These are phyloP conservation scores for Cladosporium velox DNA, from an alignment of 2,329 filamentous ascomycete genomes.

Conservation along the genomic window DNA sequence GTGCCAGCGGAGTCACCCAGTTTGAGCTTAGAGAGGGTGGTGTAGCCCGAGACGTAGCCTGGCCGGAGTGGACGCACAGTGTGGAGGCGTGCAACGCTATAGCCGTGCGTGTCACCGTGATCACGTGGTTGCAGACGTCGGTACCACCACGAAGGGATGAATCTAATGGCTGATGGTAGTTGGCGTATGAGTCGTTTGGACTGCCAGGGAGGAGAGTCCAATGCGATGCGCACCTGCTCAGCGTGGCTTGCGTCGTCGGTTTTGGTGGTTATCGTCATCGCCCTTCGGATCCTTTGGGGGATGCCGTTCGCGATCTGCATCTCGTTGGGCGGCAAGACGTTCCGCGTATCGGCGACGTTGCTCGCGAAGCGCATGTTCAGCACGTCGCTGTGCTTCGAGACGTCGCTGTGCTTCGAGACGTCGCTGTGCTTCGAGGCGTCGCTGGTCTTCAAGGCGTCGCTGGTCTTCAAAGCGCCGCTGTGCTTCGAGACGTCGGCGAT, in stretches of 20 bases:
- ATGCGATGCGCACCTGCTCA: not conserved
- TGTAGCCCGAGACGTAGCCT: not conserved
- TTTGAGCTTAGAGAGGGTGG: not conserved
- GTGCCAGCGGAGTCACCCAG: not conserved
- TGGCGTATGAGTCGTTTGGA: not conserved
- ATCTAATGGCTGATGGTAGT: not conserved
- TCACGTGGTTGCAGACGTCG: not conserved
- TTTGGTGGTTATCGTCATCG: not conserved
- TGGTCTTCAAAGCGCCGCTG: not conserved
- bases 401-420: not conserved
- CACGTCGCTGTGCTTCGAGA: not conserved
- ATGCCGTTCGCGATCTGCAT: not conserved
- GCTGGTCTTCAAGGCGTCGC: not conserved
- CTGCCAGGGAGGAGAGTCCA: not conserved
- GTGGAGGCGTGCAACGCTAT: not conserved
- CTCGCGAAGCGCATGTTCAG: too few relatives aligned
- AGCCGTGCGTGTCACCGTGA: not conserved
- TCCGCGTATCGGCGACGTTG: not conserved
- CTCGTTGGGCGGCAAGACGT: not conserved
- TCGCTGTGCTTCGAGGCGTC: not conserved
- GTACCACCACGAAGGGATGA: not conserved
- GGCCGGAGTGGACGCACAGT: not conserved
- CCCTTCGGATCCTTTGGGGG: not conserved
- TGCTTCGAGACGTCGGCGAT: not conserved
- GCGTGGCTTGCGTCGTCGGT: not conserved